Conservation (phyloP, 2,329 filamentous ascomycete genomes). For the Pseudogymnoascus sp. region DNA sequence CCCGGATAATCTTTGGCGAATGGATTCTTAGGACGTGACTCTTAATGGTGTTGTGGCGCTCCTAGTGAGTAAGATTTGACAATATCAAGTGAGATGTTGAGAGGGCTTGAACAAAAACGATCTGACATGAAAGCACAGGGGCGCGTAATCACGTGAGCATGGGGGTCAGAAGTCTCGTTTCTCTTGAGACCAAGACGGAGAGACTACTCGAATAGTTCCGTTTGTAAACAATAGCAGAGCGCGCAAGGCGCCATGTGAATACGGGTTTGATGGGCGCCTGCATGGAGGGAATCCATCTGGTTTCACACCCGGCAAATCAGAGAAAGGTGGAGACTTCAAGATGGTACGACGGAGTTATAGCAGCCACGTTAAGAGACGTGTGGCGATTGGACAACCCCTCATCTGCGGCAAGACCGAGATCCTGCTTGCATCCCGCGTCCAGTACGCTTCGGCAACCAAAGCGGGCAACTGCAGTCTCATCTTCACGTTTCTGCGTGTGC, state of each 20-base stretch:
- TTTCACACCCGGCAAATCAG: conserved; percentile 7
- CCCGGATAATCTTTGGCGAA: conserved; percentile 13
- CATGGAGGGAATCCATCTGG: neutral
- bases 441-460: neutral
- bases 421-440: neutral
- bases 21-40: neutral
- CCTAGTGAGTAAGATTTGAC: neutral
- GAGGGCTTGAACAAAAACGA: neutral
- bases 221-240: conserved; percentile 2
- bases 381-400: conserved; percentile 7
- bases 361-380: neutral
- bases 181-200: neutral
- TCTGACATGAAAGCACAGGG: neutral
- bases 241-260: neutral
- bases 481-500: conserved; percentile 6
- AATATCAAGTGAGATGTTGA: neutral
- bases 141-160: neutral
- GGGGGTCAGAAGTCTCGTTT: neutral
- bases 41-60: neutral
- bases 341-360: neutral
- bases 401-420: conserved; percentile 6
- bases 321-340: neutral
- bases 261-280: conserved; percentile 5
- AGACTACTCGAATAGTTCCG: conserved; percentile 6
- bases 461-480: conserved; percentile 8